phyloP scores from a whole-genome alignment of 2,329 filamentous ascomycete genomes.

The Aspergillus caelatus region DNA sequence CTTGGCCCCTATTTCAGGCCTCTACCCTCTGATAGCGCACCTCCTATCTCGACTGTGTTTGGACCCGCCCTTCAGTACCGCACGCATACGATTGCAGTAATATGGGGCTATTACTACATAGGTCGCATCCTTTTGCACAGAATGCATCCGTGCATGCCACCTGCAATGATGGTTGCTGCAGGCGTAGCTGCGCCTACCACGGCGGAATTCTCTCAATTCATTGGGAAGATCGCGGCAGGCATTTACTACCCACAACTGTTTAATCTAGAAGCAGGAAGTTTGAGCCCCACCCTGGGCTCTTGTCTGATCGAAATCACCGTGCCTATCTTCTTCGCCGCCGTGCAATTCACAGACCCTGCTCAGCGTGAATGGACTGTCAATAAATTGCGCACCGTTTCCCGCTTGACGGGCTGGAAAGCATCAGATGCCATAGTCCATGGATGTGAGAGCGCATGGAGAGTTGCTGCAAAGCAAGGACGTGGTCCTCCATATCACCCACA shows the following conservation, averaged over 20 bases:
- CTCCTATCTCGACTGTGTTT: slow-evolving; percentile 71
- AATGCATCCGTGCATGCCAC: slow-evolving; percentile 86
- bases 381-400: slow-evolving; percentile 73
- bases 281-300: slow-evolving; percentile 77
- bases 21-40: slow-evolving; percentile 67
- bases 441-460: slow-evolving; percentile 83
- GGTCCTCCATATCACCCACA: slow-evolving; percentile 70
- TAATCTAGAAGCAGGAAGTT: slow-evolving; percentile 46
- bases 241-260: slow-evolving; percentile 51
- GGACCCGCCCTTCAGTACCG: slow-evolving; percentile 79
- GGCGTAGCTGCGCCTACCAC: slow-evolving; percentile 76
- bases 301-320: slow-evolving; percentile 82
- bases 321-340: slow-evolving; percentile 81
- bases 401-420: slow-evolving; percentile 84
- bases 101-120: slow-evolving; percentile 89
- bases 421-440: slow-evolving; percentile 79
- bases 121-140: slow-evolving; percentile 80
- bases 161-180: slow-evolving; percentile 84
- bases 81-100: slow-evolving; percentile 81
- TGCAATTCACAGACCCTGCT: slow-evolving; percentile 71
- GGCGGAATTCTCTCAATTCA: slow-evolving; percentile 67
- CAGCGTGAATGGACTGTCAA: slow-evolving; percentile 80
- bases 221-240: slow-evolving; percentile 81
- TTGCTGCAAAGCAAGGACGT: slow-evolving; percentile 69
- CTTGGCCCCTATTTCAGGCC: slow-evolving; percentile 78